Evolutionary conservation across 768 basidiomycete species (phyloP), one percentile per base, ranked within the genome.

Genomic region (Kwoniella dejecticola): DNA sequence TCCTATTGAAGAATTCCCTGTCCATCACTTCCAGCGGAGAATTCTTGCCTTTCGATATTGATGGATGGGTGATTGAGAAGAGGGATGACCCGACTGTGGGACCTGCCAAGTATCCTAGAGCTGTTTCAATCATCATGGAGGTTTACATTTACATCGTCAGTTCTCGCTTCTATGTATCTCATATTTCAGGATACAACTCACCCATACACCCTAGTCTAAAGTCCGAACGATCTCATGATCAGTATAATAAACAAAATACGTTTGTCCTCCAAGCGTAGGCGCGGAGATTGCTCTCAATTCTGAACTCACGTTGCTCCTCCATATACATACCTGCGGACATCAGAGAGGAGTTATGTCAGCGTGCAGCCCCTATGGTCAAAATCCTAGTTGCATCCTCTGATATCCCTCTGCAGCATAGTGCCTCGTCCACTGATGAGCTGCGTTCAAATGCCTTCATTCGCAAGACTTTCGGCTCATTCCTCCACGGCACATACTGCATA

Each of bases 31-130:
- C 71, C 7, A 76, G 45, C 0, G 74, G 67, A 8, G 69, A 58
- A 10, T 68, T 67, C 27, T 63, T 65, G 13, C 71, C 74, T 13
- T 61, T 41, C 1, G 69, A 64, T 26, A 70, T 56, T 4, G 71
- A 27, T 29, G 67, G 68, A 52, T 76, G 74, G 23, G 74, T 70
- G 2, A 71, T 48, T 24, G 73, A 75, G 72, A 74, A 77, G 38
- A 79, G 66, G 15, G 71, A 63, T 6, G 76, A 71, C 15, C 77
- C 77, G 64, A 79, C 30, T 0, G 77, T 77, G 23, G 77, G 77
- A 19, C 77, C 77, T 24, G 69, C 58, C 21, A 79, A 68, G 56
- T 77, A 79, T 40, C 77, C 77, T 15, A 79, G 71, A 36, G 65
- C 73, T 75, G 40, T 48, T 7, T 7, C n/a, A n/a, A n/a, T n/a